A percentile compares a stretch with the other conserved stretches of the same genome.
Evolutionary conservation across 805 yeast genomes (phyloP).

Genomic region (Candida succiphila): DNA sequence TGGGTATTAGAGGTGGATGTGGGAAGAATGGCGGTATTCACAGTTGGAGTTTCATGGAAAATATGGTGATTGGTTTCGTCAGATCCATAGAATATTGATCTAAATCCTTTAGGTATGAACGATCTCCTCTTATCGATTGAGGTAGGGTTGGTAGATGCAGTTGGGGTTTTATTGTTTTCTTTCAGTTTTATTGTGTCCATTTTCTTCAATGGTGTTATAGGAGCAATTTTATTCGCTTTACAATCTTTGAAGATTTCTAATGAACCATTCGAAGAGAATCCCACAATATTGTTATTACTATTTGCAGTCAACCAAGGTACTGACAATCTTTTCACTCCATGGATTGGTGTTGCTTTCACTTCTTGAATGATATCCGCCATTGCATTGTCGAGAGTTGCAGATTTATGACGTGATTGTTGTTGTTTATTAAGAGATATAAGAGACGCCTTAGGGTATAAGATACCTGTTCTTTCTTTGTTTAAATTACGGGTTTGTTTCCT

Average conservation of each 20-base stretch:
- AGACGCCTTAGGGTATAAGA: conserved; percentile 25
- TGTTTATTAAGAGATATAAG: conserved; percentile 13
- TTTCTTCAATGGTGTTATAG: conserved; percentile 61
- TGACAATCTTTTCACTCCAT: conserved; percentile 20
- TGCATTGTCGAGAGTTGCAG: conserved; percentile 15
- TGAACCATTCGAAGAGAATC: conserved; percentile 40
- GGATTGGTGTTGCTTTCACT: conserved; percentile 21
- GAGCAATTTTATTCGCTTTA: conserved; percentile 35
- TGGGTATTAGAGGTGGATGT: not conserved
- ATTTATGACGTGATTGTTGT: conserved; percentile 2
- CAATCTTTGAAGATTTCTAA: conserved; percentile 40
- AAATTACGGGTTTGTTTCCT: conserved; percentile 1
- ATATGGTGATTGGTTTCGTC: not conserved
- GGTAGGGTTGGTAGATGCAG: not conserved
- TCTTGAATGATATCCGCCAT: conserved; percentile 17
- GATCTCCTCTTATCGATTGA: not conserved
- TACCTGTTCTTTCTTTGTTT: conserved; percentile 10
- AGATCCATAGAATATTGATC: not conserved
- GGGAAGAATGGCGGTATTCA: too few species aligned
- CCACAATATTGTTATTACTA: conserved; percentile 17
- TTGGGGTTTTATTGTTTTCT: too few species aligned
- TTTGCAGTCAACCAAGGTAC: conserved; percentile 6
- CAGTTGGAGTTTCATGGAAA: too few species aligned
- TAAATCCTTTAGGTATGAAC: not conserved
- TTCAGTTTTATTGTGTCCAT: conserved; percentile 26